These are phyloP conservation scores for Collybiopsis confluens DNA, from an alignment of 768 basidiomycete genomes.

Conservation along the genomic window DNA sequence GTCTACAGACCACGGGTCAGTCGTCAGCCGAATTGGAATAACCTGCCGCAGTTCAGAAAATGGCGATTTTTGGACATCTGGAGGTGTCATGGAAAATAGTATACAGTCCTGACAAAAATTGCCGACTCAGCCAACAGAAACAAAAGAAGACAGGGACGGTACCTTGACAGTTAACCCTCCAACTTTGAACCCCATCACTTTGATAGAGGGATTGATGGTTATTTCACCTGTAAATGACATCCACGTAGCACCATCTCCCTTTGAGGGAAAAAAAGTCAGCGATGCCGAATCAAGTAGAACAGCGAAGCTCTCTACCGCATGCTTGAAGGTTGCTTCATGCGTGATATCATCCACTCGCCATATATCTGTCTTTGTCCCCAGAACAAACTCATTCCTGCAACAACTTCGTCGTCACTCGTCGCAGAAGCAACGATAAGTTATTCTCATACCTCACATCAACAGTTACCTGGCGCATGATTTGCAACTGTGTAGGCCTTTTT, in stretches of 20 bases:
- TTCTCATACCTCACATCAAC: constrained; percentile 55
- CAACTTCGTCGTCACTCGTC: not conserved
- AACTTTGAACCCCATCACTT: constrained; percentile 60
- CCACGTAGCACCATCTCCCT: constrained; percentile 67
- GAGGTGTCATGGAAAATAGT: constrained; percentile 55
- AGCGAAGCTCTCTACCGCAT: constrained; percentile 35
- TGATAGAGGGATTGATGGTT: constrained; percentile 40
- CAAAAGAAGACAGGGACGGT: constrained; percentile 8
- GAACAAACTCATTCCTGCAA: constrained; percentile 39
- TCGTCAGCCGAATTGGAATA: constrained; percentile 62
- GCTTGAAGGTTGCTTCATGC: constrained; percentile 54
- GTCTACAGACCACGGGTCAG: constrained; percentile 39
- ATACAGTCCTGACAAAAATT: constrained; percentile 51
- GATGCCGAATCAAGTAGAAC: constrained; percentile 13
- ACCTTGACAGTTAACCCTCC: constrained; percentile 65
- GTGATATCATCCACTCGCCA: constrained; percentile 62
- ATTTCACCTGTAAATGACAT: constrained; percentile 62
- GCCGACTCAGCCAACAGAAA: constrained; percentile 4
- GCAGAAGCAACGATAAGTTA: not conserved
- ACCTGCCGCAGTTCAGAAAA: constrained; percentile 59
- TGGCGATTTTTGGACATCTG: constrained; percentile 47
- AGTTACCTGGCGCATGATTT: constrained; percentile 61
- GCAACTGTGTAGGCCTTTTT: constrained; percentile 45
- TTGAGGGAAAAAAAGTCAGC: constrained; percentile 1
- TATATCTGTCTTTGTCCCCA: constrained; percentile 63